phyloP scores from a whole-genome alignment of 768 basidiomycete genomes.

The Exidia glandulosa region DNA sequence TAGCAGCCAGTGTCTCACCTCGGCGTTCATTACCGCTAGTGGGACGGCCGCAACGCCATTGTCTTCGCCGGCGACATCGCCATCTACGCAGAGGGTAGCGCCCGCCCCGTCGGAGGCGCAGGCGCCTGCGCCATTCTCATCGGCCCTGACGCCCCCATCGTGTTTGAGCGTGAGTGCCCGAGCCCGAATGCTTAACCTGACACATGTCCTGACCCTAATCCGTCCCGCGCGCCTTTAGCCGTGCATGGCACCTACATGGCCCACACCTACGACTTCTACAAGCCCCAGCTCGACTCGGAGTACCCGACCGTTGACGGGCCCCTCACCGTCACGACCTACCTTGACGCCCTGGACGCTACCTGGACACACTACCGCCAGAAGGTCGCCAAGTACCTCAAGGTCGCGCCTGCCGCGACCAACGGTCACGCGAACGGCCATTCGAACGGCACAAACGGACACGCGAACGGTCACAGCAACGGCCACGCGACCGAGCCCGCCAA shows the following conservation, averaged over 20 bases:
- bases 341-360: conserved; percentile 83
- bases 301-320: conserved; percentile 98
- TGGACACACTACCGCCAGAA: conserved; percentile 82
- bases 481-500: conserved; percentile 18
- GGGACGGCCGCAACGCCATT: conserved; percentile 97
- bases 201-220: background rate
- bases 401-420: conserved; percentile 31
- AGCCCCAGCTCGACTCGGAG: conserved; percentile 89
- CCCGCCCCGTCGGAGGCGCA: conserved; percentile 93
- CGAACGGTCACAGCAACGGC: conserved; percentile 27
- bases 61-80: conserved; percentile 97
- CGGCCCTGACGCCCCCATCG: conserved; percentile 90
- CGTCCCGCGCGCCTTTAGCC: conserved; percentile 36
- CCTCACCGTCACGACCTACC: conserved; percentile 89
- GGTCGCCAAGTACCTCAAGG: conserved; percentile 39
- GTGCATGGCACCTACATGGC: conserved; percentile 95
- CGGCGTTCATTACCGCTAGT: conserved; percentile 19
- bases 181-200: background rate
- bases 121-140: conserved; percentile 92
- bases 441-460: conserved; percentile 16
- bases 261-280: conserved; percentile 99
- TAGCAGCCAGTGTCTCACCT: background rate
- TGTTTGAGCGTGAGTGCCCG: conserved; percentile 75
- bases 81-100: conserved; percentile 91
- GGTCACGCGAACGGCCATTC: conserved; percentile 24